Conservation (phyloP, 2,329 filamentous ascomycete genomes). For the Colletotrichum brevisporum region DNA sequence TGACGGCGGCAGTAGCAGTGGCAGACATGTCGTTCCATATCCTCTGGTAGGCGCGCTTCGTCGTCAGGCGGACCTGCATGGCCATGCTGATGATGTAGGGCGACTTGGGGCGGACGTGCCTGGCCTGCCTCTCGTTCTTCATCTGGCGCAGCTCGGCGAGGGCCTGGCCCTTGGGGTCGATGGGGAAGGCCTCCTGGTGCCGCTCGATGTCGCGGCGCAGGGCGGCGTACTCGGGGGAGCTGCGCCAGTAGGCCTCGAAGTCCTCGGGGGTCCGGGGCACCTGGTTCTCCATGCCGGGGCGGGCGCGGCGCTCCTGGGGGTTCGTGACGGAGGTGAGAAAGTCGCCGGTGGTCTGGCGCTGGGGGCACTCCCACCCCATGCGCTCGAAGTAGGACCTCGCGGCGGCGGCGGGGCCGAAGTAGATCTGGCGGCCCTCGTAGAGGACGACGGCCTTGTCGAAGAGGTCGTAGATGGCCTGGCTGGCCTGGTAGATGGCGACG, state of each 20-base stretch:
- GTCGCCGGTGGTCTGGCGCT: constrained; percentile 77
- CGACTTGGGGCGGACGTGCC: constrained; percentile 67
- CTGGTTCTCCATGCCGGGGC: constrained; percentile 70
- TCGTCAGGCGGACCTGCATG: constrained; percentile 68
- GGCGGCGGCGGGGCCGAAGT: constrained; percentile 73
- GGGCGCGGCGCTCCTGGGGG: constrained; percentile 69
- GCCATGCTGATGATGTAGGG: constrained; percentile 70
- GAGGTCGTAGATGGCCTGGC: constrained; percentile 76
- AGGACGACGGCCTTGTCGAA: constrained; percentile 84
- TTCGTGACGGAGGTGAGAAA: constrained; percentile 80
- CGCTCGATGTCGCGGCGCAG: constrained; percentile 64
- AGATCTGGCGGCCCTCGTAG: constrained; percentile 84
- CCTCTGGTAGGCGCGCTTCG: constrained; percentile 64
- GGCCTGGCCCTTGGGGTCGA: constrained; percentile 55
- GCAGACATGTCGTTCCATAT: constrained; percentile 66
- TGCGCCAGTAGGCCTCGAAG: constrained; percentile 67
- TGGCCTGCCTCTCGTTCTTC: constrained; percentile 66
- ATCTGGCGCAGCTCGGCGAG: constrained; percentile 59
- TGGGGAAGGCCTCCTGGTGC: constrained; percentile 62
- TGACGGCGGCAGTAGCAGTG: constrained; percentile 60
- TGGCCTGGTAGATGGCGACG: constrained; percentile 81
- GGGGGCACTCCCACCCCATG: constrained; percentile 78
- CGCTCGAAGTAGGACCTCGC: constrained; percentile 77
- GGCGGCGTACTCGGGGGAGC: constrained; percentile 59
- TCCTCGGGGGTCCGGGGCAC: constrained; percentile 80